phyloP scores from a whole-genome alignment of 169 alveolate species.

The Cryptosporidium sp. region DNA sequence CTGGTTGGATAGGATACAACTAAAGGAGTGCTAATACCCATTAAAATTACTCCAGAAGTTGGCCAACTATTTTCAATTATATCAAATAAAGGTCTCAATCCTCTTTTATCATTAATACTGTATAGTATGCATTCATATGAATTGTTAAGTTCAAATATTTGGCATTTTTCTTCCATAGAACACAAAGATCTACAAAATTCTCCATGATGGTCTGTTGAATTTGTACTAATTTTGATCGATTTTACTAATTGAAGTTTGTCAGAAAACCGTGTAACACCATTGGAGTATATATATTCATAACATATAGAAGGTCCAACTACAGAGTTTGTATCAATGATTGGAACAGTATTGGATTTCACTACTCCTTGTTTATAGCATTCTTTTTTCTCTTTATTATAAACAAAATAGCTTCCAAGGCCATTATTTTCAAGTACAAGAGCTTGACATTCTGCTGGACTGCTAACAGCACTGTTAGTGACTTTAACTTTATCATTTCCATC shows the following conservation, averaged over 20 bases:
- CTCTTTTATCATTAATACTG: conserved; percentile 7
- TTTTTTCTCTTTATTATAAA: conserved; percentile 15
- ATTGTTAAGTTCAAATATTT: conserved; percentile 19
- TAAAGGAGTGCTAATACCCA: conserved; percentile 67
- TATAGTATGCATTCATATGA: conserved; percentile 49
- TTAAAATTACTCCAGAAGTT: conserved; percentile 33
- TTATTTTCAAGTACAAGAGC: conserved; percentile 52
- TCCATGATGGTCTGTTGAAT: conserved; percentile 45
- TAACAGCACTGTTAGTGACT: not conserved
- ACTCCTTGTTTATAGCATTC: conserved; percentile 62
- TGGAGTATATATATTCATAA: conserved; percentile 27
- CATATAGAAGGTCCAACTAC: conserved; percentile 72
- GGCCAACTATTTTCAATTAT: conserved; percentile 55
- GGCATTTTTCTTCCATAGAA: conserved; percentile 34
- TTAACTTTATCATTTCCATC: conserved; percentile 1
- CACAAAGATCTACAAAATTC: conserved; percentile 55
- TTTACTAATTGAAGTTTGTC: conserved; percentile 24
- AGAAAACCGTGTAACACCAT: conserved; percentile 7
- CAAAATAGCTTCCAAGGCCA: conserved; percentile 53
- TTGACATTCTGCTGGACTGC: conserved; percentile 59
- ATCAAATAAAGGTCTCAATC: conserved; percentile 13
- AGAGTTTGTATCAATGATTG: conserved; percentile 26
- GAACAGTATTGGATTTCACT: conserved; percentile 37
- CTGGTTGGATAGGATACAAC: conserved; percentile 17
- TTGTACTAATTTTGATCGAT: conserved; percentile 16